Percentiles rank a stretch among this genome's conserved stretches.
Conservation (phyloP, 257 asterid genomes). For the Petunia secreta region DNA sequence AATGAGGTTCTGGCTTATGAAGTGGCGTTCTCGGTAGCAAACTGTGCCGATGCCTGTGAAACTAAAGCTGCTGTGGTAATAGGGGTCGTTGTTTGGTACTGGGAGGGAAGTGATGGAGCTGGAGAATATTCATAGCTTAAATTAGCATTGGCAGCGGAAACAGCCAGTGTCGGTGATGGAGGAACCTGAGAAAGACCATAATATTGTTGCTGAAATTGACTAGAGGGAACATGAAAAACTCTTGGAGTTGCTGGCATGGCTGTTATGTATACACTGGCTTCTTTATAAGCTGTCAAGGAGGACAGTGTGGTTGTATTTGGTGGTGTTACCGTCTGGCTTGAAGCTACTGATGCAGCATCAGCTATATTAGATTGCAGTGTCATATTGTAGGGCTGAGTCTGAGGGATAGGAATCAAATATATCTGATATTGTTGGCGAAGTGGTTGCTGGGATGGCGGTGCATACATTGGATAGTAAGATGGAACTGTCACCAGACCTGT, state of each 20-base stretch:
- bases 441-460: slow-evolving; percentile 44
- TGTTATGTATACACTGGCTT: slow-evolving; percentile 35
- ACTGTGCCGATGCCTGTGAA: slow-evolving; percentile 48
- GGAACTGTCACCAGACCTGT: slow-evolving; percentile 37
- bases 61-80: slow-evolving; percentile 49
- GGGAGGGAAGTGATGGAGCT: slow-evolving; percentile 44
- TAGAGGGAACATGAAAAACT: slow-evolving; percentile 50
- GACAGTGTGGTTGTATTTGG: slow-evolving; percentile 34
- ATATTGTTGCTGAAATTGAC: slow-evolving; percentile 58
- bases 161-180: slow-evolving; percentile 32
- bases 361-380: slow-evolving; percentile 29
- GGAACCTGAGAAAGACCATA: slow-evolving; percentile 45
- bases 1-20: slow-evolving; percentile 37
- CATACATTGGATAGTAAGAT: slow-evolving; percentile 58
- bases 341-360: slow-evolving; percentile 36
- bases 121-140: slow-evolving; percentile 50
- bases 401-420: slow-evolving; percentile 48
- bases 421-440: slow-evolving; percentile 46
- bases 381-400: background rate
- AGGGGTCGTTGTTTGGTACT: slow-evolving; percentile 60
- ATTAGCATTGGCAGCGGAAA: slow-evolving; percentile 29
- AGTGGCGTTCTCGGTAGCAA: slow-evolving; percentile 34
- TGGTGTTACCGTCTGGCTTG: slow-evolving; percentile 17
- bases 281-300: slow-evolving; percentile 33
- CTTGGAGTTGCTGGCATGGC: slow-evolving; percentile 33